phyloP scores from a whole-genome alignment of 768 basidiomycete species.

The Phanerodontia chrysosporium region DNA sequence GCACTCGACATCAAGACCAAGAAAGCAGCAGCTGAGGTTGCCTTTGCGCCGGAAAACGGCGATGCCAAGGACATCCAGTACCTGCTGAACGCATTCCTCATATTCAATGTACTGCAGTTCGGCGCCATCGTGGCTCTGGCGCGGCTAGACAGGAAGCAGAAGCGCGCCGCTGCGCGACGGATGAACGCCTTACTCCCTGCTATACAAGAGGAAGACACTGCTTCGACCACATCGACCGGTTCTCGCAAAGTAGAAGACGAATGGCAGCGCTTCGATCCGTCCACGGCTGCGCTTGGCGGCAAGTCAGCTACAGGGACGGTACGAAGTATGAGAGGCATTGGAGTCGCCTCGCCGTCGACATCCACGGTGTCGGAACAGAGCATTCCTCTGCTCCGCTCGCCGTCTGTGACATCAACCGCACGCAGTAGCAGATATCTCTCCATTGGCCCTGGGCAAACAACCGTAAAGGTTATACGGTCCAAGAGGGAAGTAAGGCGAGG shows the following conservation, averaged over 20 bases:
- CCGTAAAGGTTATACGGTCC: constrained; percentile 16
- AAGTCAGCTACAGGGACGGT: constrained; percentile 7
- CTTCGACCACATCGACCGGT: constrained; percentile 8
- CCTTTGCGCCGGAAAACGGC: constrained; percentile 7
- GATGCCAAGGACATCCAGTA: constrained; percentile 34
- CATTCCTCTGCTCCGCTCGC: constrained; percentile 20
- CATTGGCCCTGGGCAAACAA: neutral
- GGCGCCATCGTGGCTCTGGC: constrained; percentile 46
- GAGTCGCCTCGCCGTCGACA: constrained; percentile 13
- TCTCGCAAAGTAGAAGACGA: constrained; percentile 11
- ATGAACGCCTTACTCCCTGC: constrained; percentile 15
- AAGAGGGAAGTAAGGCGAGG: constrained; percentile 38
- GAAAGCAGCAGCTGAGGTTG: constrained; percentile 14
- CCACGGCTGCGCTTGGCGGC: constrained; percentile 2
- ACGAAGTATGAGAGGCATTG: constrained; percentile 4
- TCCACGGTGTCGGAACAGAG: constrained; percentile 14
- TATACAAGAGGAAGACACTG: constrained; percentile 11
- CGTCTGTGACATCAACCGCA: constrained; percentile 14
- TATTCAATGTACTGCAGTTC: constrained; percentile 51
- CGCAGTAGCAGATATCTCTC: constrained; percentile 20
- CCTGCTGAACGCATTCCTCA: constrained; percentile 53
- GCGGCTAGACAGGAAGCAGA: constrained; percentile 42
- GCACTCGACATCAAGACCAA: constrained; percentile 47
- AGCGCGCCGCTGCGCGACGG: constrained; percentile 20
- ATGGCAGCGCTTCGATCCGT: constrained; percentile 9